Percentiles rank a stretch among this genome's conserved stretches.
phyloP scores from a whole-genome alignment of 805 yeast genomes.

The Wickerhamiella spandovensis region DNA sequence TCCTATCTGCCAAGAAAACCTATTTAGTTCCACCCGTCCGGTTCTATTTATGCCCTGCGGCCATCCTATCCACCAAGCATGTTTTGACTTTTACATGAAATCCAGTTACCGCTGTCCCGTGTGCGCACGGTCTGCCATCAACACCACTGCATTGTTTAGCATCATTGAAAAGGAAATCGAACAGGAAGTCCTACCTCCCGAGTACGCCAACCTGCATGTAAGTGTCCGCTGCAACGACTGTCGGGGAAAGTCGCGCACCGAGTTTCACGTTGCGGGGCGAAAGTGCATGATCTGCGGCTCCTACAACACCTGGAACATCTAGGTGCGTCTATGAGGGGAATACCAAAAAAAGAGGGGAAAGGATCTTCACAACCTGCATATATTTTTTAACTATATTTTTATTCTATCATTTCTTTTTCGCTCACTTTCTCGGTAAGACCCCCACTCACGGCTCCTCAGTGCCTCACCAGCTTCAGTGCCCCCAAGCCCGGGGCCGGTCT shows the following conservation, averaged over 20 bases:
- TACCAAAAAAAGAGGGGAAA: too few species aligned
- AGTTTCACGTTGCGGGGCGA: conserved; percentile 74
- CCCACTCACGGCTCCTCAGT: too few species aligned
- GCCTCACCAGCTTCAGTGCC: too few species aligned
- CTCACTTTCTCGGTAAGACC: not conserved
- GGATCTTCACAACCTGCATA: too few species aligned
- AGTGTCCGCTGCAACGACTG: conserved; percentile 68
- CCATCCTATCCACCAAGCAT: conserved; percentile 78
- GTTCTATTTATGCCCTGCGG: conserved; percentile 92
- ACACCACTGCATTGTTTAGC: conserved; percentile 81
- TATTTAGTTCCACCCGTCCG: conserved; percentile 68
- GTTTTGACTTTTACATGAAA: conserved; percentile 70
- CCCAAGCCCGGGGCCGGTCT: too few species aligned
- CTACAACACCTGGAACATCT: conserved; percentile 47
- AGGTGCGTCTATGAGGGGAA: too few species aligned
- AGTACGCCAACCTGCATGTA: conserved; percentile 63
- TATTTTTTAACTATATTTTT: not conserved
- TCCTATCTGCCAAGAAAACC: conserved; percentile 83
- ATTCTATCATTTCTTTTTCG: not conserved
- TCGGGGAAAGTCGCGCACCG: conserved; percentile 60
- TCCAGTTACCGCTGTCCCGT: conserved; percentile 85
- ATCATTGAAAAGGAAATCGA: conserved; percentile 73
- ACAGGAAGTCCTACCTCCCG: conserved; percentile 67
- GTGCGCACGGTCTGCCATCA: conserved; percentile 70
- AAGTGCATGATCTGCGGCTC: conserved; percentile 79